Evolutionary conservation across 306 rosid species (phyloP), one percentile per base, ranked within the genome.

Genomic region (Castanopsis chinensis): DNA sequence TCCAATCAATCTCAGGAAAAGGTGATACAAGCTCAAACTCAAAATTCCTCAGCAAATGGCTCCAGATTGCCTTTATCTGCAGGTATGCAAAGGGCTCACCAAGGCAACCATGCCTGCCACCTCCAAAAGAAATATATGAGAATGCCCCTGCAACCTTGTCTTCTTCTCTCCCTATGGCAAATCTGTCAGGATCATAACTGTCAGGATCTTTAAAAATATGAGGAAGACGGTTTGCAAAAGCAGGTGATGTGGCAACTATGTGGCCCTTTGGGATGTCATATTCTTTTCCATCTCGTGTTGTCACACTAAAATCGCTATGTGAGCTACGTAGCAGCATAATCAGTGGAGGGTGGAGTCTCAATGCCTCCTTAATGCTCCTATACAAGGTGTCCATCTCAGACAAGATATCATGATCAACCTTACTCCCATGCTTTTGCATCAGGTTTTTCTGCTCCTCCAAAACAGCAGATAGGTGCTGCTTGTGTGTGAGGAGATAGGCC

Each of bases 71-170:
- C 85, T 95, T 92, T 63, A 95, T 95, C 87, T 92, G 99, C 80
- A 95, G 82, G 83, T 95, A 95, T 27, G 99, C 99, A 76, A 95
- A 92, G 21, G 99, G 98, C 86, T 95, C 99, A 11, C 99, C 99
- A 0, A 95, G 98, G 86, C 99, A 95, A 73, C 99, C 99, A 53
- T 95, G 99, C 75, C 99, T 81, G 37, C 99, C 99, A 0, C 99
- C 99, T 78, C 99, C 99, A 49, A 95, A 95, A 4, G 98, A 95
- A 79, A 95, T 91, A 80, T 91, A 91, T 0, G 99, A 95, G 89
- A 95, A 92, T 49, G 96, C 85, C 80, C 98, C 98, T 0, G 97
- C 91, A 1, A 43, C 92, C 92, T 95, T 95, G 87, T 95, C 99
- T 80, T 95, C 99, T 74, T 95, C 99, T 82, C 96, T 85, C 71